phyloP scores from a whole-genome alignment of 148 eudicot genomes.

The Rhododendron kiyosumense region DNA sequence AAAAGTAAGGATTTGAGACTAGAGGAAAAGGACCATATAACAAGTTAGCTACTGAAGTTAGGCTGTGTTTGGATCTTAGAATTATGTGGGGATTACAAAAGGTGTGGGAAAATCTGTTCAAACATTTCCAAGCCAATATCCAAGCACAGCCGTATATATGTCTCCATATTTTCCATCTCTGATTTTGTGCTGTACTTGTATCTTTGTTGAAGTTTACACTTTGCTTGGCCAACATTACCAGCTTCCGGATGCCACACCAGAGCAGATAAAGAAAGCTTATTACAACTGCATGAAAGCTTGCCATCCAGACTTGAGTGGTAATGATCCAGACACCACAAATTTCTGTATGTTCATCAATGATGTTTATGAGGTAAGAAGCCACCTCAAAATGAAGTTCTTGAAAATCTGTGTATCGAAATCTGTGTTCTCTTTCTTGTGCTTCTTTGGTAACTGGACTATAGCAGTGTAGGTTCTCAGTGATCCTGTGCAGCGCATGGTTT shows the following conservation, averaged over 20 bases:
- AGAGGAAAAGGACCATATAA: background rate
- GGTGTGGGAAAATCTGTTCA: background rate
- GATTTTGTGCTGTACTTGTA: background rate
- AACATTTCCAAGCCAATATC: background rate
- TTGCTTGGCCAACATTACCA: constrained; percentile 19
- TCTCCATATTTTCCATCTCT: background rate
- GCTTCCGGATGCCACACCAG: constrained; percentile 93
- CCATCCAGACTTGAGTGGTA: constrained; percentile 96
- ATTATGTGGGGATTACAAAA: background rate
- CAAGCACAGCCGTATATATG: background rate
- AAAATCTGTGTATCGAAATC: background rate
- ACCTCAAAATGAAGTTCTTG: background rate
- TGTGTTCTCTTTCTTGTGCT: background rate
- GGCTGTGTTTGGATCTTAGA: background rate
- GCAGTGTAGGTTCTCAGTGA: constrained; percentile 82
- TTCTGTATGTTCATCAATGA: constrained; percentile 98
- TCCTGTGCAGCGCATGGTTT: constrained; percentile 90
- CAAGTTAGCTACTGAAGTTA: background rate
- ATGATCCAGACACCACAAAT: constrained; percentile 78
- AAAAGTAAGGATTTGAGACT: background rate
- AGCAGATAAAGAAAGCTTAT: constrained; percentile 88
- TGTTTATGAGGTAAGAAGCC: constrained; percentile 61
- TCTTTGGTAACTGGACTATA: background rate
- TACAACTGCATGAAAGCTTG: constrained; percentile 97
- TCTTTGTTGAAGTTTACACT: background rate